Evolutionary conservation across 78 protist species (phyloP).

Genomic region (Andalucia godoyi): DNA sequence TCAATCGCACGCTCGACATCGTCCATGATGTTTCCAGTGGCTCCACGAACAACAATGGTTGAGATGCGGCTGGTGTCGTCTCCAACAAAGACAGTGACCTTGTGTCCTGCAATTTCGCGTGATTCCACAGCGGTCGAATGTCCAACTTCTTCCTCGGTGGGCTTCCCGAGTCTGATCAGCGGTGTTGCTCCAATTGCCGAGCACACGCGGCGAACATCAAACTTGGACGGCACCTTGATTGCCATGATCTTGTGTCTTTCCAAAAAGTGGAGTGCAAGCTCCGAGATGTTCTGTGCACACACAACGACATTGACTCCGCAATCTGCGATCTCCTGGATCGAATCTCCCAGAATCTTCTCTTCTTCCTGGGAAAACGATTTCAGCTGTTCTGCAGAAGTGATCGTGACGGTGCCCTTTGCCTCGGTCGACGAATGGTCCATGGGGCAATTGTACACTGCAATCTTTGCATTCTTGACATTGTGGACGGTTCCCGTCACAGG

Average conservation of each 20-base stretch:
- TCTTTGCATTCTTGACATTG: slow-evolving; percentile 55
- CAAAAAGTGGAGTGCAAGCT: slow-evolving; percentile 90
- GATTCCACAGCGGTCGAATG: slow-evolving; percentile 42
- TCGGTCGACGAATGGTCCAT: slow-evolving; percentile 87
- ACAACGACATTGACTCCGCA: slow-evolving; percentile 88
- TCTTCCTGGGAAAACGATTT: slow-evolving; percentile 39
- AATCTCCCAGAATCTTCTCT: slow-evolving; percentile 10
- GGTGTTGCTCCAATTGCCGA: slow-evolving; percentile 74
- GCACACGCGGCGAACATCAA: slow-evolving; percentile 90
- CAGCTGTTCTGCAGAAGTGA: slow-evolving; percentile 81
- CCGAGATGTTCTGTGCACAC: slow-evolving; percentile 74
- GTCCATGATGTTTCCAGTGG: slow-evolving; percentile 85
- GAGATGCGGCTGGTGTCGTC: slow-evolving; percentile 46
- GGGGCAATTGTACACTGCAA: slow-evolving; percentile 84
- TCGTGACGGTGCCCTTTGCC: slow-evolving; percentile 90
- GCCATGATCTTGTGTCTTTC: slow-evolving; percentile 75
- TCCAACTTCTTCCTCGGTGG: slow-evolving; percentile 86
- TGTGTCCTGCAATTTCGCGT: slow-evolving; percentile 53
- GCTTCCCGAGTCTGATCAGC: slow-evolving; percentile 82
- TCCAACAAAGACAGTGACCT: slow-evolving; percentile 42
- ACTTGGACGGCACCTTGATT: slow-evolving; percentile 77
- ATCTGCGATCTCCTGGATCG: slow-evolving; percentile 65
- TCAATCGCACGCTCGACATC: slow-evolving; percentile 95
- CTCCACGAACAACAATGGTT: slow-evolving; percentile 89
- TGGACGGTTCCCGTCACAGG: slow-evolving; percentile 39